phyloP scores from a whole-genome alignment of 1,284 basidiomycete species.

The Puccinia triticina region DNA sequence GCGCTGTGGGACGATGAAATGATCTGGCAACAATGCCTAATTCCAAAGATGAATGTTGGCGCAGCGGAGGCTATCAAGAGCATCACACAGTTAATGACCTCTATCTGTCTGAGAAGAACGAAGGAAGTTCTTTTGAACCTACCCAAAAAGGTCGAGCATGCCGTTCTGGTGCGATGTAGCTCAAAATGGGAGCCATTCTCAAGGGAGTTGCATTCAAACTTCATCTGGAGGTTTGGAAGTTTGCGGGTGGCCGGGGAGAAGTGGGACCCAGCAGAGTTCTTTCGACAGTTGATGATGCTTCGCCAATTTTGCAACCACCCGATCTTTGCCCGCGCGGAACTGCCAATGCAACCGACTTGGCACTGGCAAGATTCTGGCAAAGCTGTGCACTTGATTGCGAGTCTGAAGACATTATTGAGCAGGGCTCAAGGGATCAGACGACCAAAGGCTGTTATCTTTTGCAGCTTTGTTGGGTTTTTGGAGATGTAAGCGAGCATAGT shows the following conservation, averaged over 20 bases:
- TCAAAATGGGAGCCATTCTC: not conserved
- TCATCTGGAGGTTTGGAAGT: not conserved
- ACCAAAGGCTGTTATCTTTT: conserved; percentile 3
- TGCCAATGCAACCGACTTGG: not conserved
- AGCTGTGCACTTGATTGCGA: not conserved
- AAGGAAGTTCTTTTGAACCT: conserved; percentile 5
- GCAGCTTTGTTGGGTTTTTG: not conserved
- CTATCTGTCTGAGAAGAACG: not conserved
- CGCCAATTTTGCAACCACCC: not conserved
- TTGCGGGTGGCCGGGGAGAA: not conserved
- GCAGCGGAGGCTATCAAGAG: not conserved
- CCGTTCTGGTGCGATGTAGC: not conserved
- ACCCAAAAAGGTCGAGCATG: not conserved
- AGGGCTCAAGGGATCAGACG: not conserved
- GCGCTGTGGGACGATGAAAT: not conserved
- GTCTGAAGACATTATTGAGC: not conserved
- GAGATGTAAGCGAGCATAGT: not conserved
- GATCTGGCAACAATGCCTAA: not conserved
- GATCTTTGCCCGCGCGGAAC: not conserved
- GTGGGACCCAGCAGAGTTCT: not conserved
- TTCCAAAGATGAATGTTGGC: not conserved
- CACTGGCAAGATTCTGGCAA: conserved; percentile 13
- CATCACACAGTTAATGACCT: not conserved
- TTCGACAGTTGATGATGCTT: not conserved
- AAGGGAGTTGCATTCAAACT: not conserved